Percentiles rank a stretch among this genome's conserved stretches.
phyloP scores from a whole-genome alignment of 805 yeast genomes.

The Priceomyces castillae region DNA sequence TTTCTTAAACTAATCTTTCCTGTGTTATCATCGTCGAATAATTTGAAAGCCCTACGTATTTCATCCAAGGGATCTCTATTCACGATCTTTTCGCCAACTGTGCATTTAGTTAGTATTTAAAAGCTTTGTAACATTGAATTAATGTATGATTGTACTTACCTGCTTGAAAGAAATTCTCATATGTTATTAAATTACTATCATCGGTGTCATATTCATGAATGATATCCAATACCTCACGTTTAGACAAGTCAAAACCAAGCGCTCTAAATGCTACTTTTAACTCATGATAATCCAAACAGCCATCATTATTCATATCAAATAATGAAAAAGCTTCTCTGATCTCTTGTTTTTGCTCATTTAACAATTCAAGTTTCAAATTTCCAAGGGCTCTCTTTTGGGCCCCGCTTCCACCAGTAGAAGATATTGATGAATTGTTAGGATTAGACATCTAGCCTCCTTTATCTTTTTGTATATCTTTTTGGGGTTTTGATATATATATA shows the following conservation, averaged over 20 bases:
- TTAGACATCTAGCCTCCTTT: slow-evolving; percentile 8
- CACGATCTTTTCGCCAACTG: slow-evolving; percentile 76
- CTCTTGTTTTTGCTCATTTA: slow-evolving; percentile 87
- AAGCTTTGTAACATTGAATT: neutral
- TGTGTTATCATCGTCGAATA: slow-evolving; percentile 84
- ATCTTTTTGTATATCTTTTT: neutral
- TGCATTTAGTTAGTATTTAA: slow-evolving; percentile 3
- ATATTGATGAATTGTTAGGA: slow-evolving; percentile 9
- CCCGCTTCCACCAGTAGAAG: slow-evolving; percentile 9
- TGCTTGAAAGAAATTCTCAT: slow-evolving; percentile 76
- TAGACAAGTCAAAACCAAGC: slow-evolving; percentile 79
- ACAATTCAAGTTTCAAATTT: slow-evolving; percentile 61
- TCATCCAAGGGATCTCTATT: slow-evolving; percentile 93
- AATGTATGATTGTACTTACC: slow-evolving; percentile 32
- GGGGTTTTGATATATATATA: neutral
- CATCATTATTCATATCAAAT: slow-evolving; percentile 92
- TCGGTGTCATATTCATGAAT: slow-evolving; percentile 81
- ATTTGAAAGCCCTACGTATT: slow-evolving; percentile 79
- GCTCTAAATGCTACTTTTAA: slow-evolving; percentile 92
- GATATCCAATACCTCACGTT: slow-evolving; percentile 70
- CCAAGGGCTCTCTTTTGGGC: slow-evolving; percentile 23
- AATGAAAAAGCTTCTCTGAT: slow-evolving; percentile 87
- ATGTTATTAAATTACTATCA: slow-evolving; percentile 66
- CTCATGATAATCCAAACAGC: slow-evolving; percentile 88
- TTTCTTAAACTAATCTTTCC: slow-evolving; percentile 83